phyloP scores from a whole-genome alignment of 768 basidiomycete genomes.

The Nevesoporus exiguus region DNA sequence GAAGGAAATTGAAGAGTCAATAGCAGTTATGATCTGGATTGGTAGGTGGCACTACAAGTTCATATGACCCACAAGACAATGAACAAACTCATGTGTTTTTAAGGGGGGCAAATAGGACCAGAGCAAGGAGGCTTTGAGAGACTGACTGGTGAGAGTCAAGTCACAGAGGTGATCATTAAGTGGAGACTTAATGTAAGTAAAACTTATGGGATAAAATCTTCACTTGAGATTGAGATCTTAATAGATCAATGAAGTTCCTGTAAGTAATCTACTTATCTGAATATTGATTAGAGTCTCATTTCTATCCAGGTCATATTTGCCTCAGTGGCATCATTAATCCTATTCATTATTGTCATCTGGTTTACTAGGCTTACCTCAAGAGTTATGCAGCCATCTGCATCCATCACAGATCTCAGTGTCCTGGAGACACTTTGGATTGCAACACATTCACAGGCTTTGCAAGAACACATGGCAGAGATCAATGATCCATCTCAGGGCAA shows the following conservation, averaged over 20 bases:
- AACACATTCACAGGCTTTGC: constrained; percentile 1
- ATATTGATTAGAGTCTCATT: background rate
- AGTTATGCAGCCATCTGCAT: background rate
- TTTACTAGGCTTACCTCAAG: background rate
- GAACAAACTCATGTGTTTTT: background rate
- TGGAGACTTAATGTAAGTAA: constrained; percentile 15
- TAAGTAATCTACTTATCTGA: background rate
- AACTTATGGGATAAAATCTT: too few species aligned
- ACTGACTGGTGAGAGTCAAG: background rate
- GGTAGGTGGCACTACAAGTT: background rate
- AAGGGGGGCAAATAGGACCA: constrained; percentile 13
- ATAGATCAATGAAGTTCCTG: constrained; percentile 17
- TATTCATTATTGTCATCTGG: background rate
- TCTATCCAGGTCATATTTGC: background rate
- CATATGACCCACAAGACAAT: too few species aligned
- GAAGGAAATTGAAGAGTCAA: background rate
- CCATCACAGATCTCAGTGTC: constrained; percentile 8
- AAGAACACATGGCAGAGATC: background rate
- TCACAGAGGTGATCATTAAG: constrained; percentile 3
- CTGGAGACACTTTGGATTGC: constrained; percentile 14
- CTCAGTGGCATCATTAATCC: constrained; percentile 1
- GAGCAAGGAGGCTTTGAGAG: constrained; percentile 8
- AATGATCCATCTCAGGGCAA: background rate
- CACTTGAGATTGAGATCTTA: background rate
- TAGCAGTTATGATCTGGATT: constrained; percentile 10